Evolutionary conservation across 257 asterid species (phyloP), one percentile per base, ranked within the genome.

Genomic region (Rehmannia glutinosa): DNA sequence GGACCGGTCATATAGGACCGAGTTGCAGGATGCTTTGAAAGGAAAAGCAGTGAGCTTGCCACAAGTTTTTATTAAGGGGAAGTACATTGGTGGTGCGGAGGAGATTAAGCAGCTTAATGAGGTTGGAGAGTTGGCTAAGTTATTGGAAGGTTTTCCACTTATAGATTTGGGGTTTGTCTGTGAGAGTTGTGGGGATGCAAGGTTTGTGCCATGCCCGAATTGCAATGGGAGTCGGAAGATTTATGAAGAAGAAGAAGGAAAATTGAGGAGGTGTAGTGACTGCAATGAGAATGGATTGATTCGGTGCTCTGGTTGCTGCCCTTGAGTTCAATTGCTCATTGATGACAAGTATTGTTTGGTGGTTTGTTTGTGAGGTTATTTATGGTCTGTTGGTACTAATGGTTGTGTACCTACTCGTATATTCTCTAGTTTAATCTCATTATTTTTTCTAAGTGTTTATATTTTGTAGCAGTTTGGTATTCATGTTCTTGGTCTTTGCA

Each of bases 211-310:
- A 0, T 92, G 98, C 77, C 82, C 86, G 2, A 80, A 73, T 67
- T 92, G 98, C 80, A 86, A 75, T 10, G 98, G 98, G 41, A 92
- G 96, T 71, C 75, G 84, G 61, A 92, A 87, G 81, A 77, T 92
- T 25, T 92, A 81, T 27, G 80, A 78, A 73, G 86, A 80, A 59
- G 84, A 75, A 15, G 93, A 84, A 59, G 85, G 87, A 68, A 77
- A 50, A 64, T 66, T 80, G 72, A 80, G 64, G 72, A 86, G 81
- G 73, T 92, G 98, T 51, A 79, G 78, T 0, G 47, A 66, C 38
- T 92, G 98, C 84, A 90, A 92, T 12, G 97, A 92, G 84, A 92
- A 92, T 76, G 98, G 97, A 74, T 66, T 92, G 66, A 52, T 86
- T 70, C 77, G 97, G 53, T 92, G 98, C 84, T 80, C 86, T 0